These are phyloP conservation scores for Boletus semigastroideus DNA, from an alignment of 1,284 basidiomycete species.

Conservation along the genomic window DNA sequence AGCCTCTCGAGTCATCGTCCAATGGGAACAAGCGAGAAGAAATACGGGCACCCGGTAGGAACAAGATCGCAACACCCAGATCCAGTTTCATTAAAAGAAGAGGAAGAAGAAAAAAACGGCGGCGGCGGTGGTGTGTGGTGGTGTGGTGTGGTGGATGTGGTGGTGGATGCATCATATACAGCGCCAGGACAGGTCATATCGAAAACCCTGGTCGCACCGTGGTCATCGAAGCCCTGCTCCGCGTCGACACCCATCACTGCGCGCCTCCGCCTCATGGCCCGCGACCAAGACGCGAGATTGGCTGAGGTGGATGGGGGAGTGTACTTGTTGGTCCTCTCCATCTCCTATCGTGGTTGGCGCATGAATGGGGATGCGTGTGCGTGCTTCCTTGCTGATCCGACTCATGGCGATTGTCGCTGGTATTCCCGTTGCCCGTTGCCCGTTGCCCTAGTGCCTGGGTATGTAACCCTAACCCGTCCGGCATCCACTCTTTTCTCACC, in stretches of 20 bases:
- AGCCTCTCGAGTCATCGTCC: neutral
- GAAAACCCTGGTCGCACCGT: constrained; percentile 15
- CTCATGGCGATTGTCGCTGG: constrained; percentile 30
- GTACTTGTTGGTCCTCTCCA: no score
- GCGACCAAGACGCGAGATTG: neutral
- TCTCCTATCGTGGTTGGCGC: constrained; percentile 18
- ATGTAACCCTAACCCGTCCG: constrained; percentile 11
- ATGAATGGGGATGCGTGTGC: constrained; percentile 9
- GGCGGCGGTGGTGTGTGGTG: no score
- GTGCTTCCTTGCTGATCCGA: constrained; percentile 28
- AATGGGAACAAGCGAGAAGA: neutral
- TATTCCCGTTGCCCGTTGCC: neutral
- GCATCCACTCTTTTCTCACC: neutral
- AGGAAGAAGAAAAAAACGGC: no score
- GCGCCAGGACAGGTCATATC: constrained; percentile 25
- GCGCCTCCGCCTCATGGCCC: neutral
- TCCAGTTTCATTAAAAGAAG: constrained; percentile 17
- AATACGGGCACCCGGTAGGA: constrained; percentile 15
- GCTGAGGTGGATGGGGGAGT: neutral
- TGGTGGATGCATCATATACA: no score
- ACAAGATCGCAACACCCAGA: constrained; percentile 12
- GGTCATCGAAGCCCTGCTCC: constrained; percentile 22
- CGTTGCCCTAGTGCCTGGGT: constrained; percentile 28
- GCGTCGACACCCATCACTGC: constrained; percentile 17
- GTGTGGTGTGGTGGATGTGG: no score